Conservation (phyloP, 1,284 basidiomycete genomes). For the Anthracocystis walkeri region DNA sequence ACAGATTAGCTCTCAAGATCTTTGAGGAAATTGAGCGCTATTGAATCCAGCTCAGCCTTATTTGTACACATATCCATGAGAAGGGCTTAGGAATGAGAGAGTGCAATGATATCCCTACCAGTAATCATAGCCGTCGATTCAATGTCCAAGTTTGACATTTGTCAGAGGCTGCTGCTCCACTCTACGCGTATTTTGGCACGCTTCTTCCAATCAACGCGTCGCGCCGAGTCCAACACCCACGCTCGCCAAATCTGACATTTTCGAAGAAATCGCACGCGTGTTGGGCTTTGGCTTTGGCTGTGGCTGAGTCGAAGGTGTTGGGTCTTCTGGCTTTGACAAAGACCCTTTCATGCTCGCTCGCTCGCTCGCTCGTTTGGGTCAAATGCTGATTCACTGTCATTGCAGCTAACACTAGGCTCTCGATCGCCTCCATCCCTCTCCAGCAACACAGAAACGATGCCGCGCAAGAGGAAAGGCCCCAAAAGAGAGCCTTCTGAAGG, state of each 20-base stretch:
- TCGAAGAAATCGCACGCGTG: not conserved
- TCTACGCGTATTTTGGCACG: slow-evolving; percentile 1
- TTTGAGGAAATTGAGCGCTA: too few species aligned
- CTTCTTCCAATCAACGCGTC: slow-evolving; percentile 20
- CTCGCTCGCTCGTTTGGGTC: not conserved
- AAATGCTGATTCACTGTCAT: not conserved
- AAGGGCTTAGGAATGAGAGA: not conserved
- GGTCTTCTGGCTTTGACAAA: slow-evolving; percentile 1
- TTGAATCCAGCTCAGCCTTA: too few species aligned
- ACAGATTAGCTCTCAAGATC: too few species aligned
- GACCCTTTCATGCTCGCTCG: not conserved
- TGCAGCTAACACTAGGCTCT: not conserved
- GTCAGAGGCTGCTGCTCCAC: slow-evolving; percentile 2
- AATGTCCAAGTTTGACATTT: not conserved
- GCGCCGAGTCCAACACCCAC: slow-evolving; percentile 13
- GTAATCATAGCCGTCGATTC: too few species aligned
- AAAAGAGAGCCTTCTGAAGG: slow-evolving; percentile 42
- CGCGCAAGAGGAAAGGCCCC: slow-evolving; percentile 42
- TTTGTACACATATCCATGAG: too few species aligned
- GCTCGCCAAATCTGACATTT: slow-evolving; percentile 7
- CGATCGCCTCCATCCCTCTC: not conserved
- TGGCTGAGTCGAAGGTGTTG: slow-evolving; percentile 8
- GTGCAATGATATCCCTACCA: too few species aligned
- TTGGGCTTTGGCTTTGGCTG: not conserved
- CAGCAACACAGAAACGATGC: slow-evolving; percentile 20